Conservation (phyloP, 2,329 filamentous ascomycete species). For the Fusarium algeriense region DNA sequence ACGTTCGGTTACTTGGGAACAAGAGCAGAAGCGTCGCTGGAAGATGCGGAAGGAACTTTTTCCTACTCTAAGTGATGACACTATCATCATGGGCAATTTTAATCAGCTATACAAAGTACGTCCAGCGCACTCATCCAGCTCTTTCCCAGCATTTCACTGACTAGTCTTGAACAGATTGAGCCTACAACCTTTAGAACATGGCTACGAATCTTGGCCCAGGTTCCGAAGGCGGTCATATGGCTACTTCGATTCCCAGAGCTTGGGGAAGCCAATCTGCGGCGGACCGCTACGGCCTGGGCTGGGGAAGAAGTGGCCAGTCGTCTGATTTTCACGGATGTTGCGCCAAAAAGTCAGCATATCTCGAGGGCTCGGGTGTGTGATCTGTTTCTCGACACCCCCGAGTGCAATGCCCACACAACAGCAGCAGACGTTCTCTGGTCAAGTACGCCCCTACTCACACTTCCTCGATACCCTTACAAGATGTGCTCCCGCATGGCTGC, state of each 20-base stretch:
- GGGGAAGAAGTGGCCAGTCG: slow-evolving; percentile 85
- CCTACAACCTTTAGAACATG: slow-evolving; percentile 96
- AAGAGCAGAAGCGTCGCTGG: slow-evolving; percentile 87
- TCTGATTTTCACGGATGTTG: slow-evolving; percentile 95
- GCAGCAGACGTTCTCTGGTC: slow-evolving; percentile 97
- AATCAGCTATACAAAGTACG: slow-evolving; percentile 97
- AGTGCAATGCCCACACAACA: slow-evolving; percentile 98
- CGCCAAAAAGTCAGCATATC: slow-evolving; percentile 94
- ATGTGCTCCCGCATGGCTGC: slow-evolving; percentile 99
- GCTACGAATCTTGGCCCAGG: slow-evolving; percentile 87
- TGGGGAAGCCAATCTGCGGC: slow-evolving; percentile 85
- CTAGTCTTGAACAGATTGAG: slow-evolving; percentile 76
- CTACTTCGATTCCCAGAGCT: slow-evolving; percentile 95
- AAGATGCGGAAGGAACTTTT: slow-evolving; percentile 94
- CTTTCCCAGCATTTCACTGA: not conserved
- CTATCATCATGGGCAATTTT: slow-evolving; percentile 95
- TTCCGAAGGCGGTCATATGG: slow-evolving; percentile 93
- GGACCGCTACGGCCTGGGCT: slow-evolving; percentile 86
- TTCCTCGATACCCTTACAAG: slow-evolving; percentile 94
- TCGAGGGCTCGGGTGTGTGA: slow-evolving; percentile 91
- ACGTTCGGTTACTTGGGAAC: slow-evolving; percentile 78
- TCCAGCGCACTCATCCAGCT: not conserved
- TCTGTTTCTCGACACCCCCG: slow-evolving; percentile 94
- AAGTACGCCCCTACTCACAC: slow-evolving; percentile 89
- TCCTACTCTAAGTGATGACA: slow-evolving; percentile 82